phyloP scores from a whole-genome alignment of 768 basidiomycete species.

The Clitopilus passeckerianus region DNA sequence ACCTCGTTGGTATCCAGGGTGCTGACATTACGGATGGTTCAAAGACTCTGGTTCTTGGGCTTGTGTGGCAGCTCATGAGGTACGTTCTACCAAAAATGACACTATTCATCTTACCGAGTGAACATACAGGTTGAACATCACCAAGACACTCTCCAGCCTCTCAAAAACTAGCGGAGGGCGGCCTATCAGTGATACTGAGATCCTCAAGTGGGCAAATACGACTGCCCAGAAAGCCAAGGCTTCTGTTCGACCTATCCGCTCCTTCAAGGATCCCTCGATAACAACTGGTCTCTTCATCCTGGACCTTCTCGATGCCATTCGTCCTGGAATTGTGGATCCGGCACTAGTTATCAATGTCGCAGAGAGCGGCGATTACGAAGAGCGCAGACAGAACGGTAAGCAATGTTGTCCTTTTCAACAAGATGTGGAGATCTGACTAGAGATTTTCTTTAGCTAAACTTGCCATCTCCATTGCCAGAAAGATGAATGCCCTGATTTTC shows the following conservation, averaged over 20 bases:
- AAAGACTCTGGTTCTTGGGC: conserved; percentile 88
- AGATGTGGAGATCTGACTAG: conserved; percentile 1
- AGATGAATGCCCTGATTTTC: conserved; percentile 95
- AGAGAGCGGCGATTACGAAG: conserved; percentile 71
- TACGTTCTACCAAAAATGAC: conserved; percentile 22
- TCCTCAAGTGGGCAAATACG: conserved; percentile 94
- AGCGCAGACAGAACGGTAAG: conserved; percentile 88
- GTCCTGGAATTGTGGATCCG: conserved; percentile 95
- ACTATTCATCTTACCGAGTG: background rate
- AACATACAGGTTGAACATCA: conserved; percentile 69
- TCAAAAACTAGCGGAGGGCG: conserved; percentile 65
- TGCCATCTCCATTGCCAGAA: conserved; percentile 97
- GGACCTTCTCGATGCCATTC: conserved; percentile 84
- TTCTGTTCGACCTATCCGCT: conserved; percentile 61
- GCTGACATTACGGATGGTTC: conserved; percentile 95
- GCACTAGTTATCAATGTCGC: conserved; percentile 62
- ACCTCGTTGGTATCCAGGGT: conserved; percentile 95
- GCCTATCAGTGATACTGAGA: conserved; percentile 87
- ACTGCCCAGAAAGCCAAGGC: conserved; percentile 74
- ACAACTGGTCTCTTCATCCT: conserved; percentile 92
- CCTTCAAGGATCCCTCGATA: conserved; percentile 91
- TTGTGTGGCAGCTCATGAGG: conserved; percentile 99
- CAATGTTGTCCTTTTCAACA: conserved; percentile 3
- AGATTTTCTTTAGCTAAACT: conserved; percentile 68
- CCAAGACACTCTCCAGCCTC: conserved; percentile 79